phyloP scores from a whole-genome alignment of 208 protist genomes.

The Trichomonas tenax region DNA sequence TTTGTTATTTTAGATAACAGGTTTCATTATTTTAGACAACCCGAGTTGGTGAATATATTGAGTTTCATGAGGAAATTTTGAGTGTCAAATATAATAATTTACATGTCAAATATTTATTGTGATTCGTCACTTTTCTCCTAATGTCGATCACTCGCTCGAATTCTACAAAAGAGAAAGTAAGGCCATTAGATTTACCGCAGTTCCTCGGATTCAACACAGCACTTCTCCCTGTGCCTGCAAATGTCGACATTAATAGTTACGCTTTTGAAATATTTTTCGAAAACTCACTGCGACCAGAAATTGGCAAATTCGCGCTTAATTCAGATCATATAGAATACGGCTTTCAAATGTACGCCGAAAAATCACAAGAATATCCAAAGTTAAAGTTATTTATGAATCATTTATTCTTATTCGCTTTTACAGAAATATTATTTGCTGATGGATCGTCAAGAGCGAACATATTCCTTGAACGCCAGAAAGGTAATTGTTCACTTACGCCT shows the following conservation, averaged over 20 bases:
- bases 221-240: background rate
- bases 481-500: background rate
- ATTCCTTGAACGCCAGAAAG: background rate
- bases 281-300: background rate
- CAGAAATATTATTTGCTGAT: background rate
- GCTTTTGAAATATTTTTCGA: conserved; percentile 2
- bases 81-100: no score
- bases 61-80: no score
- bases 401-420: background rate
- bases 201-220: background rate
- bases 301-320: background rate
- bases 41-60: no score
- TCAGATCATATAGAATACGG: conserved; percentile 11
- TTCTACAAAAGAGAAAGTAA: background rate
- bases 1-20: no score
- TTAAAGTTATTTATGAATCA: background rate
- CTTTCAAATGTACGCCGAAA: background rate
- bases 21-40: no score
- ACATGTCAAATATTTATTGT: no score
- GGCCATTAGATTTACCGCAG: background rate
- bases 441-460: background rate
- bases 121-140: background rate
- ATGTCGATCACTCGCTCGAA: background rate
- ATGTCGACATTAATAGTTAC: background rate
- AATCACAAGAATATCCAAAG: background rate